These are phyloP conservation scores for Opeltia flavorubescens DNA, from an alignment of 495 filamentous ascomycete genomes.

Conservation along the genomic window DNA sequence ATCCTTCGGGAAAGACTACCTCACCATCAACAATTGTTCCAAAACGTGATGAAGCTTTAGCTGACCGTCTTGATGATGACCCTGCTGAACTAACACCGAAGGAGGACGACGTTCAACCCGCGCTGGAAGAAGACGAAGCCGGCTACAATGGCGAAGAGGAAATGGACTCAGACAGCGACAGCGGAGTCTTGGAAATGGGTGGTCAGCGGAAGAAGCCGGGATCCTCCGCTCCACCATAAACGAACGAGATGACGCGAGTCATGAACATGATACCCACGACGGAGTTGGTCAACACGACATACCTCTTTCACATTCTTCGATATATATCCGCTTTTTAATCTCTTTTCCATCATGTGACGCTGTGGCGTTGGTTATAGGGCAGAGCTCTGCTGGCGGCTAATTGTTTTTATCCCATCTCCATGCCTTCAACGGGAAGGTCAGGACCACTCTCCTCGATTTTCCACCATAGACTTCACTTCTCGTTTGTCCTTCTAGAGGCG, in stretches of 20 bases:
- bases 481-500: not conserved
- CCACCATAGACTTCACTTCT: conserved; percentile 11
- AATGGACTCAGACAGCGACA: conserved; percentile 38
- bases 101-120: conserved; percentile 14
- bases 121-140: conserved; percentile 31
- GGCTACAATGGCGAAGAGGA: conserved; percentile 35
- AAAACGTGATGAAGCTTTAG: conserved; percentile 16
- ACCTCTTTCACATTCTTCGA: not conserved
- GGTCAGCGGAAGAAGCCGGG: not conserved
- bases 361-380: not conserved
- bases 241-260: not conserved
- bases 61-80: conserved; percentile 15
- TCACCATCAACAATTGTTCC: conserved; percentile 24
- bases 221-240: not conserved
- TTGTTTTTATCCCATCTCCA: not conserved
- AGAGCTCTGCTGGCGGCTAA: not conserved
- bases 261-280: not conserved
- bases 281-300: not conserved
- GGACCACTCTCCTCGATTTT: not conserved
- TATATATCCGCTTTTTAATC: too few relatives aligned
- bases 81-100: conserved; percentile 14
- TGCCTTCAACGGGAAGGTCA: too few relatives aligned
- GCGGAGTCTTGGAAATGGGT: conserved; percentile 36
- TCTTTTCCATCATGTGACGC: too few relatives aligned
- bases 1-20: conserved; percentile 34